Conservation (phyloP, 441 rosid genomes). For the Bruguiera hainesii region DNA sequence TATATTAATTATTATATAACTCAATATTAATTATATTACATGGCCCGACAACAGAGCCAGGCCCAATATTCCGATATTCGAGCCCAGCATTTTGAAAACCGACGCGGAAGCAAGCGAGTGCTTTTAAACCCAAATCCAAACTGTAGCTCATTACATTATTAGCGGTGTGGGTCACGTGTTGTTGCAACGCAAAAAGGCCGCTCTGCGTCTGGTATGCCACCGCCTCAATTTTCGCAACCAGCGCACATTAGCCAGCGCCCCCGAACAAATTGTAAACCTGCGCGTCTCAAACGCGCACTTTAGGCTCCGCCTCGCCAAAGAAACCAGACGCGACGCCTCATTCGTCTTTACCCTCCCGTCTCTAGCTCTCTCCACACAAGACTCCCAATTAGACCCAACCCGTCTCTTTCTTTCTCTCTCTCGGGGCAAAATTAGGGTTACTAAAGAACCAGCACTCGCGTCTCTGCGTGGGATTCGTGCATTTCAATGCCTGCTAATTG, state of each 20-base stretch:
- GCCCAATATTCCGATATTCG: too few species aligned
- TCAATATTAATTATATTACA: too few species aligned
- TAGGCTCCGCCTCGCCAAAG: constrained; percentile 20
- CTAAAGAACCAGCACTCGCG: constrained; percentile 9
- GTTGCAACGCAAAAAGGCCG: not conserved
- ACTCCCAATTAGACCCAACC: constrained; percentile 10
- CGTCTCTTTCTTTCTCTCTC: constrained; percentile 1
- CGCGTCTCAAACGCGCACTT: constrained; percentile 16
- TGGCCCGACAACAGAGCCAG: too few species aligned
- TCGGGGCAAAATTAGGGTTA: constrained; percentile 35
- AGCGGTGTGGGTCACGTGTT: constrained; percentile 32
- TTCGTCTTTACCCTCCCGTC: constrained; percentile 6
- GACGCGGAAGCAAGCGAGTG: too few species aligned
- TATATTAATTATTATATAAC: too few species aligned
- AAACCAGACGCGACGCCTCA: too few species aligned
- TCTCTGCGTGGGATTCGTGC: constrained; percentile 11
- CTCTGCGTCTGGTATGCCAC: not conserved
- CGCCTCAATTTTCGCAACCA: constrained; percentile 3
- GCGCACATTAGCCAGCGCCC: constrained; percentile 17
- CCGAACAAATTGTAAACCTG: constrained; percentile 15
- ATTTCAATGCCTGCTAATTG: constrained; percentile 58
- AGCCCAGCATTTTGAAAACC: too few species aligned
- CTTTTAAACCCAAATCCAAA: too few species aligned
- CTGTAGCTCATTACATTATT: too few species aligned
- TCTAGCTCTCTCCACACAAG: constrained; percentile 11